Evolutionary conservation across 2,329 filamentous ascomycete species (phyloP), one percentile per base, ranked within the genome.

Genomic region (Fusarium lyarnte): DNA sequence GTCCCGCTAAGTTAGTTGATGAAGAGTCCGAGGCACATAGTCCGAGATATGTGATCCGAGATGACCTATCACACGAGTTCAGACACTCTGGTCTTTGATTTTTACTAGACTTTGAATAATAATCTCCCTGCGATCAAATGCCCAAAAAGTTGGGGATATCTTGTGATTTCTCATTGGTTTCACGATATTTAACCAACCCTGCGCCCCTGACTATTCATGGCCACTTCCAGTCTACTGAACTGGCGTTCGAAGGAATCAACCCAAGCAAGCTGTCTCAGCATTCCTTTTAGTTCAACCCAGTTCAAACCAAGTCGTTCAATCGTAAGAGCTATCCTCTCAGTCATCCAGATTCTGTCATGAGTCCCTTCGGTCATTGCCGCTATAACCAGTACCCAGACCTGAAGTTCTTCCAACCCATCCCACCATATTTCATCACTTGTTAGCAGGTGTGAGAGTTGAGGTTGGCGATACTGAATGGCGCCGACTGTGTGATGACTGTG

Each of bases 41-140:
- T 67, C 64, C 55, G 63, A 67, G 55, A 41, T 60, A 27, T 41
- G 36, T 25, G 36, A 68, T 54, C 36, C 41, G 63, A 62, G 41
- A 54, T 49, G 38, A 25, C 63, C 55, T 43, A 49, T 62, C 31
- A 60, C 19, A 51, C 3, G 21, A 19, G 10, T 19, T 23, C 8
- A 33, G 19, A 23, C n/a, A 16, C n/a, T 25, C 53, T 55, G 21
- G 12, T 33, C 21, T 25, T 33, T 45, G 53, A 21, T 21, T 25
- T 33, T 12, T 9, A 33, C 14, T 14, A 6, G 23, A 35, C 53
- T 25, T 33, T 9, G 19, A 10, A 33, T 6, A 35, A 8, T 21
- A 17, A 4, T 25, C 23, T 33, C 16, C 14, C 31, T 25, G 4
- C 6, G 25, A 16, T 21, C 13, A 3, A 35, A 7, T 45, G 6